phyloP scores from a whole-genome alignment of 1,139 yeast genomes.

The Saccharomyces hybrid region DNA sequence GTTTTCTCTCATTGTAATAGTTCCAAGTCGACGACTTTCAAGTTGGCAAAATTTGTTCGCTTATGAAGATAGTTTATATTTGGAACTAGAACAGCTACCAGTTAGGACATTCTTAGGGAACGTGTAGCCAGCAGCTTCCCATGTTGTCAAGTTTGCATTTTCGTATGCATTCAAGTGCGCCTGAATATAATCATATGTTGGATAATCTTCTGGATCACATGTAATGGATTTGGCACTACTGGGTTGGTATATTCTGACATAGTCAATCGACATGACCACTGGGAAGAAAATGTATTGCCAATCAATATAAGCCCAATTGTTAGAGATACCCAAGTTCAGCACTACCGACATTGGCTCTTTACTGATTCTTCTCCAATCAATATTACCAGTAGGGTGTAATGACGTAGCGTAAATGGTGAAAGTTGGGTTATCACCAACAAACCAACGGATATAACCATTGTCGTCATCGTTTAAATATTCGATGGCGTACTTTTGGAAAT shows the following conservation, averaged over 20 bases:
- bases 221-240: slow-evolving; percentile 42
- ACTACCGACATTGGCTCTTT: slow-evolving; percentile 81
- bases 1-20: not conserved
- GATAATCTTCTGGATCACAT: slow-evolving; percentile 67
- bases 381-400: slow-evolving; percentile 71
- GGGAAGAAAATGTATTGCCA: slow-evolving; percentile 69
- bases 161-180: slow-evolving; percentile 54
- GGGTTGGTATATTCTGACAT: slow-evolving; percentile 74
- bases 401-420: slow-evolving; percentile 53
- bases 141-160: slow-evolving; percentile 55
- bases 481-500: slow-evolving; percentile 65
- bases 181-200: slow-evolving; percentile 65
- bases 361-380: slow-evolving; percentile 63
- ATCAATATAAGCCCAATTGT: slow-evolving; percentile 74
- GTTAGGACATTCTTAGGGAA: slow-evolving; percentile 51
- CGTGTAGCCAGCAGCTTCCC: slow-evolving; percentile 59
- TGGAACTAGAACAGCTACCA: slow-evolving; percentile 35
- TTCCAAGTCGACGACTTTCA: not conserved
- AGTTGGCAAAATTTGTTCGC: not conserved
- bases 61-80: slow-evolving; percentile 8
- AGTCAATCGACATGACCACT: slow-evolving; percentile 55
- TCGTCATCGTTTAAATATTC: slow-evolving; percentile 62
- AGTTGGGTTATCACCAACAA: slow-evolving; percentile 61
- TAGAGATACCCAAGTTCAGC: slow-evolving; percentile 69
- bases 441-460: slow-evolving; percentile 75